A percentile compares a stretch with the other conserved stretches of the same genome.
phyloP scores from a whole-genome alignment of 352 stramenopile genomes.

The Thalassiosira livingstoniorum region DNA sequence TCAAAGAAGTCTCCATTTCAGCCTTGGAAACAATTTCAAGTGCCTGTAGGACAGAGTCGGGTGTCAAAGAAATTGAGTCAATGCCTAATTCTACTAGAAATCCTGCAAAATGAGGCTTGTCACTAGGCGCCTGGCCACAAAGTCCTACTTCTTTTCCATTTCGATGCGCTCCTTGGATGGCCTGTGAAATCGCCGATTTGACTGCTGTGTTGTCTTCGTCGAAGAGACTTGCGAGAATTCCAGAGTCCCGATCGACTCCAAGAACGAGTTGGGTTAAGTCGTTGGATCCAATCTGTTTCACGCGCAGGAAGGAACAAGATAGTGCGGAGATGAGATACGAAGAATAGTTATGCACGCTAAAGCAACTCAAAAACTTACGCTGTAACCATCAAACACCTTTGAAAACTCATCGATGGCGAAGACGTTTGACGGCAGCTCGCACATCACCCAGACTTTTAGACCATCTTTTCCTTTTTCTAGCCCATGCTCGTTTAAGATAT shows the following conservation, averaged over 20 bases:
- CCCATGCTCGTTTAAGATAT: slow-evolving; percentile 55
- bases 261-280: slow-evolving; percentile 58
- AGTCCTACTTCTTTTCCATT: slow-evolving; percentile 51
- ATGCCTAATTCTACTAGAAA: slow-evolving; percentile 59
- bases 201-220: slow-evolving; percentile 60
- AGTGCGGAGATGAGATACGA: background rate
- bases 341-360: background rate
- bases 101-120: slow-evolving; percentile 53
- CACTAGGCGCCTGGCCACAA: slow-evolving; percentile 55
- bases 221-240: slow-evolving; percentile 48
- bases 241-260: slow-evolving; percentile 57
- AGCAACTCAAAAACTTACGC: slow-evolving; percentile 20
- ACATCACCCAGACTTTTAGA: slow-evolving; percentile 64
- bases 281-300: slow-evolving; percentile 55
- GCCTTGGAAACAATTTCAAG: slow-evolving; percentile 41
- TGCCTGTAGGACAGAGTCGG: slow-evolving; percentile 46
- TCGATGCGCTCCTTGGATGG: slow-evolving; percentile 47
- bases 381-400: slow-evolving; percentile 61
- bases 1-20: slow-evolving; percentile 27
- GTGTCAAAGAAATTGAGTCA: slow-evolving; percentile 60
- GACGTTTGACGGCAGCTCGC: slow-evolving; percentile 65
- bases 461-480: slow-evolving; percentile 49
- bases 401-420: slow-evolving; percentile 59
- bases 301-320: background rate
- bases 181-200: slow-evolving; percentile 32